Conservation (phyloP, 2,329 filamentous ascomycete genomes). For the Cadophora sp. region DNA sequence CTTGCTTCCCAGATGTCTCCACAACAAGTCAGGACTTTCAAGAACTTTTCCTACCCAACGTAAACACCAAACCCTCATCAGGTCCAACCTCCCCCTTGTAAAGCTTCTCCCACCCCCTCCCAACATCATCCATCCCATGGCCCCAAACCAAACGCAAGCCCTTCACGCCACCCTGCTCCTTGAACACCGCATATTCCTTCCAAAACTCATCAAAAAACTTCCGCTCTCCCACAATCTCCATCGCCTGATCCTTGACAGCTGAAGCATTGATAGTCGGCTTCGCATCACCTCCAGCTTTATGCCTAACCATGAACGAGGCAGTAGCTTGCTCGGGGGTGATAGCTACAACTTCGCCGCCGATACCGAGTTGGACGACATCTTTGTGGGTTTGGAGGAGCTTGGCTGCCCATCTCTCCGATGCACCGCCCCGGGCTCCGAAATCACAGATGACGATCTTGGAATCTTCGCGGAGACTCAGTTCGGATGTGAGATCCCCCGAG, state of each 20-base stretch:
- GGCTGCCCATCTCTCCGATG: slow-evolving; percentile 31
- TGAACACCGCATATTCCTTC: slow-evolving; percentile 27
- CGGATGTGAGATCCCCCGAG: slow-evolving; percentile 22
- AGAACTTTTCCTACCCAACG: slow-evolving; percentile 10
- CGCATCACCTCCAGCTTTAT: slow-evolving; percentile 6
- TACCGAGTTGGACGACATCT: slow-evolving; percentile 26
- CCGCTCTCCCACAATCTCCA: slow-evolving; percentile 29
- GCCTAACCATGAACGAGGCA: slow-evolving; percentile 26
- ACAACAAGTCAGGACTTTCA: not conserved
- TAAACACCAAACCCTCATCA: slow-evolving; percentile 35
- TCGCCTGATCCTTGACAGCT: slow-evolving; percentile 28
- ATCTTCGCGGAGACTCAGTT: slow-evolving; percentile 32
- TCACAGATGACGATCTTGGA: slow-evolving; percentile 36
- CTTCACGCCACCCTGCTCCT: slow-evolving; percentile 29
- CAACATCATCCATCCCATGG: slow-evolving; percentile 37
- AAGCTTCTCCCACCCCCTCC: slow-evolving; percentile 36
- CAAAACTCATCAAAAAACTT: slow-evolving; percentile 32
- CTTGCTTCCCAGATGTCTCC: not conserved
- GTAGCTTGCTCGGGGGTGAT: slow-evolving; percentile 29
- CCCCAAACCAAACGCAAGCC: slow-evolving; percentile 36
- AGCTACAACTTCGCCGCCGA: slow-evolving; percentile 33
- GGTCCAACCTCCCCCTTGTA: slow-evolving; percentile 35
- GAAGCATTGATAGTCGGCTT: slow-evolving; percentile 33
- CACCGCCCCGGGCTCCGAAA: slow-evolving; percentile 35
- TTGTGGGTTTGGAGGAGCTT: slow-evolving; percentile 25